Evolutionary conservation across 495 filamentous ascomycete genomes (phyloP).

Genomic region (Penicillium odoratum): DNA sequence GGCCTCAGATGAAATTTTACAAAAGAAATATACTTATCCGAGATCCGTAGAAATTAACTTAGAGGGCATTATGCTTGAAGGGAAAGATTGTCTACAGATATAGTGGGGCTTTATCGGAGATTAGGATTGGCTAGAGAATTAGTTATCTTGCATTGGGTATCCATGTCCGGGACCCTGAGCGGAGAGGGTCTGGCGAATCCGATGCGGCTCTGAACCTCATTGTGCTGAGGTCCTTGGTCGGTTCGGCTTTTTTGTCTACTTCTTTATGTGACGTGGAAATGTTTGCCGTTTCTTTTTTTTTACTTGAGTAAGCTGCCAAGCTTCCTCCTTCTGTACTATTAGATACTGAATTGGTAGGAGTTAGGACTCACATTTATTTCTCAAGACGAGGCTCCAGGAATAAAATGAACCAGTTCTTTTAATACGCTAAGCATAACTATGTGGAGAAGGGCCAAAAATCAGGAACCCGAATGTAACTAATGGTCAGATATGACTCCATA

Average conservation of each 20-base stretch:
- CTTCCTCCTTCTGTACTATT: too few species aligned
- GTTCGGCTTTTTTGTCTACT: neutral
- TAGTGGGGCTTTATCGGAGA: neutral
- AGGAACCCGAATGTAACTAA: neutral
- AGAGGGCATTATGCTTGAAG: too few species aligned
- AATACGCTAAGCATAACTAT: neutral
- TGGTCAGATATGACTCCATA: neutral
- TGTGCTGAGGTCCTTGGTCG: neutral
- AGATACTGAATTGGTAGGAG: too few species aligned
- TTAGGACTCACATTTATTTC: too few species aligned
- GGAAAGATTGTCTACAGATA: too few species aligned
- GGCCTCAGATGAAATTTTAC: neutral
- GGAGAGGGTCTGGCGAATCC: neutral
- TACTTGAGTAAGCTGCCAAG: too few species aligned
- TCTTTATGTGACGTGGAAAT: neutral
- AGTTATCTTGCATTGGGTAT: neutral
- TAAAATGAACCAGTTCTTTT: neutral
- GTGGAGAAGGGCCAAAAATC: neutral
- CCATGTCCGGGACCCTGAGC: slow-evolving; percentile 2
- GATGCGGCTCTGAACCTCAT: slow-evolving; percentile 3
- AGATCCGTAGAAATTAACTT: too few species aligned
- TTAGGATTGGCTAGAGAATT: neutral
- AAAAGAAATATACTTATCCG: neutral
- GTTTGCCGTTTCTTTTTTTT: too few species aligned
- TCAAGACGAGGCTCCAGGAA: neutral